Percentiles rank a stretch among this genome's conserved stretches.
Evolutionary conservation across 2,329 filamentous ascomycete species (phyloP).

Genomic region (Diaporthe destruens): DNA sequence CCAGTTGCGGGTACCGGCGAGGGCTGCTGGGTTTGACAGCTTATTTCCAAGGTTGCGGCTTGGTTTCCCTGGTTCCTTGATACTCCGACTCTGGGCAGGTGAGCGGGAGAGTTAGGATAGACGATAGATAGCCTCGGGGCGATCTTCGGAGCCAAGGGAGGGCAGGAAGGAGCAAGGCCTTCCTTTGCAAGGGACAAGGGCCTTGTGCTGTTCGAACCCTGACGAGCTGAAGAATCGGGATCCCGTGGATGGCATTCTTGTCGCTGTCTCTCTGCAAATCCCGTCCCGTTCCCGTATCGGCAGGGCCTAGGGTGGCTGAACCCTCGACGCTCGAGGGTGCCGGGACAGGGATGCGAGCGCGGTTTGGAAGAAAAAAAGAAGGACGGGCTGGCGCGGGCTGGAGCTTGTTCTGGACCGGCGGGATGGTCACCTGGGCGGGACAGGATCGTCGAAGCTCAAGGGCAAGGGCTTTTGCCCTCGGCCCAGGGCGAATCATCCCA

Average conservation of each 20-base stretch:
- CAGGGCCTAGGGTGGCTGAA: constrained; percentile 13
- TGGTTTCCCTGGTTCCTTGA: neutral
- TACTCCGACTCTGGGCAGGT: neutral
- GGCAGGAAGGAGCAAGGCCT: constrained; percentile 9
- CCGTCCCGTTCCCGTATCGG: constrained; percentile 8
- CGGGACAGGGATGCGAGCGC: constrained; percentile 28
- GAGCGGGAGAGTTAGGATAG: constrained; percentile 13
- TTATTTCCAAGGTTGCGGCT: constrained; percentile 30
- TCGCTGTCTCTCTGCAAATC: constrained; percentile 12
- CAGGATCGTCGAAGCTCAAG: constrained; percentile 13
- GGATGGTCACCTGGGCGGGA: constrained; percentile 16
- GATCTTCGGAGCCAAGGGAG: constrained; percentile 31
- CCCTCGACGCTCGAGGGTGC: constrained; percentile 9
- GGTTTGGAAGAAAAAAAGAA: neutral
- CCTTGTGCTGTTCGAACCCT: constrained; percentile 31
- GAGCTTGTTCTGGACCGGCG: constrained; percentile 30
- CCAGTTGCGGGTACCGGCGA: constrained; percentile 33
- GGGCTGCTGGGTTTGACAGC: neutral
- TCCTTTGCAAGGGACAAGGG: constrained; percentile 21
- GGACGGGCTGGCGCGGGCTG: neutral
- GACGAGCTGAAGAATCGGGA: constrained; percentile 38
- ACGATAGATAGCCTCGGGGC: constrained; percentile 7
- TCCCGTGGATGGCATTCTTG: constrained; percentile 31
- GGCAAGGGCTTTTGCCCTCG: neutral
- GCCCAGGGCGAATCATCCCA: constrained; percentile 24